These are phyloP conservation scores for Backusella psychrophila DNA, from an alignment of 192 early-diverging fungal species.

Conservation along the genomic window DNA sequence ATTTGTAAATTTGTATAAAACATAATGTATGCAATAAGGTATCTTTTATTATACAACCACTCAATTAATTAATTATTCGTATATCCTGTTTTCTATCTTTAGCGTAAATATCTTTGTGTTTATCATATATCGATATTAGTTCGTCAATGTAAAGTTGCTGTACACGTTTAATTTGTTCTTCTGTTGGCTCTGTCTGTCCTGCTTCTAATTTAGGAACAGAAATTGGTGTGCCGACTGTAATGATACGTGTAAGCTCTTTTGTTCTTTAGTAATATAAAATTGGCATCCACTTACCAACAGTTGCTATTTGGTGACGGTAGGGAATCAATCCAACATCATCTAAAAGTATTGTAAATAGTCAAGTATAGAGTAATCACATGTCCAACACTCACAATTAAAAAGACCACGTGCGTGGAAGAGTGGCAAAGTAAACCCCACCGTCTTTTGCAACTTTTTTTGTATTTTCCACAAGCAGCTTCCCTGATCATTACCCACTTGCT, in stretches of 20 bases:
- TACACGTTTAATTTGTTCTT: conserved; percentile 49
- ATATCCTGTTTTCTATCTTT: conserved; percentile 60
- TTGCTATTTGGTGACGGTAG: conserved; percentile 41
- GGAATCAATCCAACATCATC: conserved; percentile 55
- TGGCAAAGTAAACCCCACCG: conserved; percentile 68
- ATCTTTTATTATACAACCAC: not conserved
- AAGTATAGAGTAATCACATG: not conserved
- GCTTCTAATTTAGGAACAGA: conserved; percentile 44
- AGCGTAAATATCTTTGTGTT: conserved; percentile 69
- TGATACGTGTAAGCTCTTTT: not conserved
- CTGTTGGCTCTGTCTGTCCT: conserved; percentile 39
- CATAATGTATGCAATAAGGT: not conserved
- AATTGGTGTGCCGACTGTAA: conserved; percentile 61
- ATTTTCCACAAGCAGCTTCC: conserved; percentile 59
- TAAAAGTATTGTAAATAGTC: conserved; percentile 7
- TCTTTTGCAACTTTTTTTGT: conserved; percentile 69
- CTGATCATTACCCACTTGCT: conserved; percentile 64
- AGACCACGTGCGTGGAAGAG: conserved; percentile 85
- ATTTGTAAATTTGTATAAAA: not conserved
- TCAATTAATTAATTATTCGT: conserved; percentile 46
- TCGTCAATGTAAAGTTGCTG: conserved; percentile 68
- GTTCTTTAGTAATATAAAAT: not conserved
- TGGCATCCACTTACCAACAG: conserved; percentile 30
- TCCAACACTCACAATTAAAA: conserved; percentile 70
- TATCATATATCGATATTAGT: conserved; percentile 56